phyloP scores from a whole-genome alignment of 2,329 filamentous ascomycete species.

The Trichophyton mentagrophytes region DNA sequence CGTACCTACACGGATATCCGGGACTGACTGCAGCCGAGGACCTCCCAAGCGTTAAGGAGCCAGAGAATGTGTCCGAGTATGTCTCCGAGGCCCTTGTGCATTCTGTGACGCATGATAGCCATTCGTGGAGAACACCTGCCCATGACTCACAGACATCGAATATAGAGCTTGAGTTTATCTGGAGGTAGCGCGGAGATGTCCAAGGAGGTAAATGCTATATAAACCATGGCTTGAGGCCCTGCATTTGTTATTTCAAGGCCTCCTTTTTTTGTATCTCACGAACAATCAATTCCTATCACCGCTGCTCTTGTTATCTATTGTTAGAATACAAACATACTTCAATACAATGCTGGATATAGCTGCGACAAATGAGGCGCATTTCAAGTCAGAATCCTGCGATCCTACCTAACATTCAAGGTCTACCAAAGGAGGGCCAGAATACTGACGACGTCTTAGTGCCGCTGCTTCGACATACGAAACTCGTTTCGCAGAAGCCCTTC shows the following conservation, averaged over 20 bases:
- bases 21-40: neutral
- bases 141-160: neutral
- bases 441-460: neutral
- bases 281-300: too few relatives aligned
- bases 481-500: conserved; percentile 42
- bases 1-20: too few relatives aligned
- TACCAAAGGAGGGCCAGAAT: too few relatives aligned
- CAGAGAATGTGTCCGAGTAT: conserved; percentile 1
- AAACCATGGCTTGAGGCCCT: neutral
- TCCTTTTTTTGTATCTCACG: neutral
- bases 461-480: conserved; percentile 37
- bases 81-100: neutral
- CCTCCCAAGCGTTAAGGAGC: neutral
- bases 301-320: too few relatives aligned
- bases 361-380: neutral
- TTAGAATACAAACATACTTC: too few relatives aligned
- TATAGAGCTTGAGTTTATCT: neutral
- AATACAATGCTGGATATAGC: conserved; percentile 22
- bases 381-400: neutral
- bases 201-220: neutral
- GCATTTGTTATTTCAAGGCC: neutral
- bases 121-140: neutral
- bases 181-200: neutral
- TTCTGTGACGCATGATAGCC: neutral
- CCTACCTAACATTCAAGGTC: neutral